Evolutionary conservation across 2,329 filamentous ascomycete genomes (phyloP).

Genomic region (Pseudocercospora eumusae): DNA sequence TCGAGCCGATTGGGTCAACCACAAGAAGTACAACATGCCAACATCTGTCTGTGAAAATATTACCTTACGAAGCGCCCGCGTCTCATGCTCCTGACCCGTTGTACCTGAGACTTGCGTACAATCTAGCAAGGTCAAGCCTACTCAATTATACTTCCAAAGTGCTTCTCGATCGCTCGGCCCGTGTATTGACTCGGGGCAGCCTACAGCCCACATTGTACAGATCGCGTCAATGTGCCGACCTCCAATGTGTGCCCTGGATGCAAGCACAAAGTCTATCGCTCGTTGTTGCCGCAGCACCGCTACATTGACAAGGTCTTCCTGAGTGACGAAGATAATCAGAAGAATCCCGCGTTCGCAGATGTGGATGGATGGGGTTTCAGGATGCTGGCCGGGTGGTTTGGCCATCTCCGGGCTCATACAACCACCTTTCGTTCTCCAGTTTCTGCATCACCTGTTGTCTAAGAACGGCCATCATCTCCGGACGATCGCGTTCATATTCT

Average conservation of each 20-base stretch:
- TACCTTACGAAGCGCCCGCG: not conserved
- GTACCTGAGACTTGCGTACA: not conserved
- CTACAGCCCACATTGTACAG: too few relatives aligned
- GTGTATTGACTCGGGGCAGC: conserved; percentile 6
- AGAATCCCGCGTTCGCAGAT: not conserved
- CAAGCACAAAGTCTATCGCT: conserved; percentile 16
- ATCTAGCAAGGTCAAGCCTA: conserved; percentile 1
- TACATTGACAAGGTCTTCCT: conserved; percentile 9
- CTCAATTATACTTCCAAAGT: conserved; percentile 1
- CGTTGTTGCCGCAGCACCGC: conserved; percentile 17
- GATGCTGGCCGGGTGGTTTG: conserved; percentile 9
- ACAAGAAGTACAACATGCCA: not conserved
- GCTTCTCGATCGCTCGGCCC: conserved; percentile 6
- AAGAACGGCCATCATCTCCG: conserved; percentile 30
- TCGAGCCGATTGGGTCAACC: conserved; percentile 5
- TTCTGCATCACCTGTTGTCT: conserved; percentile 31
- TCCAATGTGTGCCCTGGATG: conserved; percentile 10
- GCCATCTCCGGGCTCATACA: conserved; percentile 31
- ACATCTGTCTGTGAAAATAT: not conserved
- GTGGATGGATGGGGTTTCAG: not conserved
- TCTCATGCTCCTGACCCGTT: not conserved
- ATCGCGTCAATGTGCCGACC: conserved; percentile 17
- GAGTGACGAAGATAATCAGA: not conserved
- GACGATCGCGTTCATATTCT: conserved; percentile 32
- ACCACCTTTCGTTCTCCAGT: conserved; percentile 35